Base-by-base conservation (phyloP, 345 rosid genomes). In the Euphorbia lathyris region DNA sequence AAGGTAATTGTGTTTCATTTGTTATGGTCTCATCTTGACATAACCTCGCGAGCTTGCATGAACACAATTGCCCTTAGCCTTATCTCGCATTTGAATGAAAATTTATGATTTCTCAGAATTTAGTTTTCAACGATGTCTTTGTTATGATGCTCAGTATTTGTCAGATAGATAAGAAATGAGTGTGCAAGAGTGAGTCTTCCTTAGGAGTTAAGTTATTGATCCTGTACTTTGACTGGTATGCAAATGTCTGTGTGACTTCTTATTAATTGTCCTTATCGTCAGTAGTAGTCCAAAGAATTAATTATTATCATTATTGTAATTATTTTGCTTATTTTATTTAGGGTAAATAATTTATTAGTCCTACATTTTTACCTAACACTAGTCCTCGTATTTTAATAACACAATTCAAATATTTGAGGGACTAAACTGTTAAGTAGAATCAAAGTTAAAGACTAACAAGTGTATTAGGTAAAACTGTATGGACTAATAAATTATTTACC, bases 1-100 rank as follows among this genome's bases (percentile, higher is more conserved):
- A 95, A 92, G 99, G 97, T 95, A 85, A 66, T 45, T 61, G n/a
- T 71, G 42, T 60, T 66, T 25, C 17, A 32, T 26, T n/a, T 56
- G 14, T 63, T 71, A 13, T 68, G 57, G 25, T 71, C 65, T 58
- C 67, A 58, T 45, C 51, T 53, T 38, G 59, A 29, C 63, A 52
- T 62, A 5, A 25, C 36, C 38, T 22, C 50, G 67, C 69, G 2
- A 10, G 14, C 29, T 55, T 22, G 29, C 29, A 55, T 55, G 56
- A 45, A 42, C 27, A 20, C 47, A 40, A 47, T 66, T 51, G 9
- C n/a, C 52, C 3, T 66, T 52, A 40, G 53, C 20, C 26, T 40
- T 25, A 36, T 57, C 22, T 30, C 42, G 23, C 9, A 47, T 66
- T 4, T 26, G 27, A 10, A 30, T 9, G 42, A 69, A 57, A 40